Evolutionary conservation across 768 basidiomycete species (phyloP), one percentile per base, ranked within the genome.

Genomic region (Tricholoma sp.): DNA sequence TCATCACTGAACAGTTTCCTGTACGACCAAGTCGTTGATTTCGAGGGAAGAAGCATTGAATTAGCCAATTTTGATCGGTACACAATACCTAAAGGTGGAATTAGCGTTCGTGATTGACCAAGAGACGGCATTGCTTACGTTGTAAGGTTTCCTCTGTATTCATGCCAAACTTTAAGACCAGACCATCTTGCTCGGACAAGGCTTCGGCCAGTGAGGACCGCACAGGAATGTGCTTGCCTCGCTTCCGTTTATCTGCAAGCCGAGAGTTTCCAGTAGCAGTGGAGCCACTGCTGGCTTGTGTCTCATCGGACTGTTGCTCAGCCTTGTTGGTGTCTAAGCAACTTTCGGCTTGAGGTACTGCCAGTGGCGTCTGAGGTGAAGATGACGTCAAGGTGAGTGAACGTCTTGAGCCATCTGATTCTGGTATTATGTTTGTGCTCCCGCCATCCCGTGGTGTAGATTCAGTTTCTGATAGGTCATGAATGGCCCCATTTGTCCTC

Each of bases 1-100:
- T 85, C 90, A 59, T 98, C 96, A 28, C 88, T 86, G 64, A 95
- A 96, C 18, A 97, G 81, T 72, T 94, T 95, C 66, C 96, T 89
- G 69, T 92, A 99, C 20, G 76, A 77, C 85, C 94, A 98, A 28
- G 44, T 51, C 28, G 57, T 54, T 52, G 39, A 50, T 4, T 24
- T 24, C 24, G 58, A 37, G 12, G 39, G 41, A 10, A 31, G 54
- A 28, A 29, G 33, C 9, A 52, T 18, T 32, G 41, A 18, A 9
- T 47, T 51, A 11, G 34, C 11, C 32, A 44, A 20, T 20, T 32
- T 47, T 4, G 53, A 24, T 6, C 54, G 51, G 17, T 55, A 28
- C 13, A 52, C 50, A 41, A 59, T 42, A 24, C 58, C 58, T 59
- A n/a, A 15, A n/a, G 29, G n/a, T 44, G 7, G 12, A 3, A 13